Evolutionary conservation across 2,329 filamentous ascomycete species (phyloP), one percentile per base, ranked within the genome.

Genomic region (Fusarium dimerum): DNA sequence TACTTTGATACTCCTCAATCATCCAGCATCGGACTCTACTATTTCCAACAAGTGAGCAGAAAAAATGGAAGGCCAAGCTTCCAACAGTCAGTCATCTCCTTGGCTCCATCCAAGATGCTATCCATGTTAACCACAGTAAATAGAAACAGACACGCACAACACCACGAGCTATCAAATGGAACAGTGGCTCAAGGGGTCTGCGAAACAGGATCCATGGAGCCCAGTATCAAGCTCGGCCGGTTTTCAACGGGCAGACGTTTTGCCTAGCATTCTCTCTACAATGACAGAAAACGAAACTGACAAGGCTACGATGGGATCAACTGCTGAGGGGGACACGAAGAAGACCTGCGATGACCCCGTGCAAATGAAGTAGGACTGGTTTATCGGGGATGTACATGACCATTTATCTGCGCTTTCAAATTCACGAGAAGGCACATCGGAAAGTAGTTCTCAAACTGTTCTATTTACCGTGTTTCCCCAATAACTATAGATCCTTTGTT

Each of bases 401-500:
- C 20, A 7, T 26, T 26, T 7, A 26, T 26, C 20, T 26, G 7
- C 20, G 4, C 20, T 26, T 26, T 26, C 20, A 26, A 26, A 26
- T 26, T 26, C 20, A 26, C 20, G 20, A 26, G 7, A 26, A 26
- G n/a, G n/a, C 20, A 26, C 5, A 26, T 4, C 4, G 20, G 4
- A 26, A 26, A 26, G 20, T 26, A 5, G 20, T 26, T 7, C 20
- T 26, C 20, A 26, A 5, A 26, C 20, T 26, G 20, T 7, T 26
- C 7, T 26, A 26, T 26, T 26, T 26, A 36, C 11, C 26, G 43
- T 10, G 29, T 45, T 36, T 36, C 29, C 10, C 17, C 18, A 18
- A 10, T 45, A 6, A 49, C 47, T 50, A 59, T 41, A 69, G 48
- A 56, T 78, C 69, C 59, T 73, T 76, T 3, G 79, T 83, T 57